Conservation (phyloP, 2,329 filamentous ascomycete species). For the Blastomyces emzantsi region DNA sequence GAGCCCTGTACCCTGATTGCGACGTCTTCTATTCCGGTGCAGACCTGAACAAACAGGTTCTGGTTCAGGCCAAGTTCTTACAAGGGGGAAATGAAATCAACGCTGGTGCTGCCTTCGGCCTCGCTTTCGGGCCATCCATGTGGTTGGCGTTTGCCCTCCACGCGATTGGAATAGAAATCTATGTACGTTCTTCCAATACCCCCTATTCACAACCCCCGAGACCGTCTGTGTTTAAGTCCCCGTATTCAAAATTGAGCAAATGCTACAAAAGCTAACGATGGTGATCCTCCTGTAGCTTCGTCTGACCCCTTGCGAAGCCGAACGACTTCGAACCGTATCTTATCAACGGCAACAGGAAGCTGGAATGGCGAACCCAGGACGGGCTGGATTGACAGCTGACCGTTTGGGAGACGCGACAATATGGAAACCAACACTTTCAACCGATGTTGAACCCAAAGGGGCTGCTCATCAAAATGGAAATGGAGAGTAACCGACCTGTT, state of each 20-base stretch:
- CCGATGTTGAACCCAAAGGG: background rate
- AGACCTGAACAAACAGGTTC: conserved; percentile 18
- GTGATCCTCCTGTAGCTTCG: conserved; percentile 23
- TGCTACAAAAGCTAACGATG: background rate
- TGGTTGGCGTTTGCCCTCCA: conserved; percentile 49
- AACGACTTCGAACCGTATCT: conserved; percentile 46
- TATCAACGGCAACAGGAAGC: conserved; percentile 49
- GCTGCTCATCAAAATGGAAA: background rate
- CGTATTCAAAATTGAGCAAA: background rate
- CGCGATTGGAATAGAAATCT: conserved; percentile 41
- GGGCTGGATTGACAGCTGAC: conserved; percentile 39
- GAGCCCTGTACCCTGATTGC: background rate
- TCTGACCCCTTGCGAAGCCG: conserved; percentile 45
- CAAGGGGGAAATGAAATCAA: conserved; percentile 19
- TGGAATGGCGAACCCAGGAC: conserved; percentile 42
- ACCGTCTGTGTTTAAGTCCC: background rate
- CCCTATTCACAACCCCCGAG: background rate
- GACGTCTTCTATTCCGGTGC: conserved; percentile 15
- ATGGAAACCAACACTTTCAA: conserved; percentile 1
- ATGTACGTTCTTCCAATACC: conserved; percentile 35
- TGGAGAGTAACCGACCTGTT: background rate
- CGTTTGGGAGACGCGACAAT: conserved; percentile 29
- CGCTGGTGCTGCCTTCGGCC: conserved; percentile 37
- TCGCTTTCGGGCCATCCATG: conserved; percentile 44
- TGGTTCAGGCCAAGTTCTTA: conserved; percentile 13